Evolutionary conservation across 1,284 basidiomycete species (phyloP).

Genomic region (Ganoderma sp.): DNA sequence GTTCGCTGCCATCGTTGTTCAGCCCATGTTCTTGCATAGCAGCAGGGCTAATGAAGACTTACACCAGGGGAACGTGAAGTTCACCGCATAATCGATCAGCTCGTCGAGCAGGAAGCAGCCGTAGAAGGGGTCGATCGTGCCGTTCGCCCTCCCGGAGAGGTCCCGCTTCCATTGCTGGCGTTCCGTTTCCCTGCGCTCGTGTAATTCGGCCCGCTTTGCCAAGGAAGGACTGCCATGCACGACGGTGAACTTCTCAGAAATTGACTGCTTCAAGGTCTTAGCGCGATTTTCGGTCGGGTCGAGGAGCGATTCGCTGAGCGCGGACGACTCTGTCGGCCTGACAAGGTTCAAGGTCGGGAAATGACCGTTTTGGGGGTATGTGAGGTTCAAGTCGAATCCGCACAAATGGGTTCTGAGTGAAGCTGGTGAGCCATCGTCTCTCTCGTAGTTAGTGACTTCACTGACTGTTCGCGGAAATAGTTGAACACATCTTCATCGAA

Average conservation of each 20-base stretch:
- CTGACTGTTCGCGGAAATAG: constrained; percentile 70
- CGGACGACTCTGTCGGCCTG: constrained; percentile 19
- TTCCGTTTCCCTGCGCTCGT: constrained; percentile 29
- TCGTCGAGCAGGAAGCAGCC: constrained; percentile 42
- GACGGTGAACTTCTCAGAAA: constrained; percentile 26
- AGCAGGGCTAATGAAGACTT: constrained; percentile 35
- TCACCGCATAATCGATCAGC: constrained; percentile 44
- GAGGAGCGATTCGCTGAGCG: constrained; percentile 20
- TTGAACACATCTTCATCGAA: constrained; percentile 69
- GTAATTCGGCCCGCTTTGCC: constrained; percentile 19
- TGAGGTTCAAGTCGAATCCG: constrained; percentile 66
- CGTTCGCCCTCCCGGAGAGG: constrained; percentile 35
- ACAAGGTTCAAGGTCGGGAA: constrained; percentile 49
- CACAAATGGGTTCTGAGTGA: constrained; percentile 39
- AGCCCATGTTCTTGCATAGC: neutral
- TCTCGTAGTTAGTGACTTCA: neutral
- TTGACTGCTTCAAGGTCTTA: constrained; percentile 16
- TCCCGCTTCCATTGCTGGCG: constrained; percentile 35
- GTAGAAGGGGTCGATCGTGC: constrained; percentile 44
- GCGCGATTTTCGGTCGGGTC: constrained; percentile 25
- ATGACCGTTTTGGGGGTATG: constrained; percentile 65
- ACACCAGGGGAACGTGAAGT: constrained; percentile 66
- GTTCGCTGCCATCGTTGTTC: constrained; percentile 24
- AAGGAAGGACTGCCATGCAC: constrained; percentile 15
- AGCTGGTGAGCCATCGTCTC: neutral